Evolutionary conservation across 1,139 yeast species (phyloP).

Genomic region (Casaregolazyma lundiana): DNA sequence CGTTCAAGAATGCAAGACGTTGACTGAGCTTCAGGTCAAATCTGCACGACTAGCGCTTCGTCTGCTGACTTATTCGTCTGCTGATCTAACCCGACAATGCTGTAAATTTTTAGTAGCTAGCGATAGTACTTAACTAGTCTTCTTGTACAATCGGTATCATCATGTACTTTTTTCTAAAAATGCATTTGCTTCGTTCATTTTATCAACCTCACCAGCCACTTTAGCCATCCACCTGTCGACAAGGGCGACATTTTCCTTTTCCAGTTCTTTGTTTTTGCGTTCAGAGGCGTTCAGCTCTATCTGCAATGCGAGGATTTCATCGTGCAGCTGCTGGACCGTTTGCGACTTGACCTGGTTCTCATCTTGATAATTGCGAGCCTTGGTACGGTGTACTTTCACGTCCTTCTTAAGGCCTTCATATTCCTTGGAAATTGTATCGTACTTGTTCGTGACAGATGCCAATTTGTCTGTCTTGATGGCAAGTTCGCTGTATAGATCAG

Average conservation of each 20-base stretch:
- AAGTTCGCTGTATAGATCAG: slow-evolving; percentile 21
- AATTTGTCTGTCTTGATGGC: slow-evolving; percentile 20
- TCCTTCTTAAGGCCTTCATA: slow-evolving; percentile 12
- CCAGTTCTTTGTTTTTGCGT: slow-evolving; percentile 39
- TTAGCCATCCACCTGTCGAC: slow-evolving; percentile 59
- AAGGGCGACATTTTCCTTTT: slow-evolving; percentile 49
- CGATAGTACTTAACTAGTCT: too few relatives aligned
- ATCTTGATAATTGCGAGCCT: slow-evolving; percentile 23
- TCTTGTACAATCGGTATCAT: too few relatives aligned
- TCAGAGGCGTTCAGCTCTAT: slow-evolving; percentile 65
- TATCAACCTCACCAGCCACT: slow-evolving; percentile 55
- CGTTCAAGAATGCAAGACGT: slow-evolving; percentile 20
- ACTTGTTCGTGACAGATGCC: slow-evolving; percentile 10
- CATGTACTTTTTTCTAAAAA: background rate
- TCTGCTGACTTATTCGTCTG: too few relatives aligned
- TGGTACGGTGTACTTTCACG: slow-evolving; percentile 9
- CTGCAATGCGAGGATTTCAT: slow-evolving; percentile 63
- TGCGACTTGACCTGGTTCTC: slow-evolving; percentile 30
- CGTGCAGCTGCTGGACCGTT: slow-evolving; percentile 59
- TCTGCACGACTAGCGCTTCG: too few relatives aligned
- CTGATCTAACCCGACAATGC: background rate
- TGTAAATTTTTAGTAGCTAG: background rate
- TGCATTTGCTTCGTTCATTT: slow-evolving; percentile 50
- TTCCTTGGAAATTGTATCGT: slow-evolving; percentile 11
- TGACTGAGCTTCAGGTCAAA: too few relatives aligned